phyloP scores from a whole-genome alignment of 129 eudicot species.

The Cynara cardunculus region DNA sequence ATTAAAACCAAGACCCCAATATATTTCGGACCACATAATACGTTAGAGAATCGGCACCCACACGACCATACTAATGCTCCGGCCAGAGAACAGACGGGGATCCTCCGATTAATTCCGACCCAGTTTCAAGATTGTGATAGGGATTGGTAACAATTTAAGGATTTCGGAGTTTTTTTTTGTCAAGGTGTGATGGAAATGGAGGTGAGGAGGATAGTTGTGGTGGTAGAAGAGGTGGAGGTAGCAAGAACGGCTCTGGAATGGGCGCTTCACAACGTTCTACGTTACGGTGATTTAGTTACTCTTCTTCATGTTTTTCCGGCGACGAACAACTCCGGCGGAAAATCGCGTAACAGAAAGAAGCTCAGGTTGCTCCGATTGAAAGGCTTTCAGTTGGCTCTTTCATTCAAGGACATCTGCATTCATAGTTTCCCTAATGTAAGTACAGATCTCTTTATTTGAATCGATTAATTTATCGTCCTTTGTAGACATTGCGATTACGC shows the following conservation, averaged over 20 bases:
- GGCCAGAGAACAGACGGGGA: neutral
- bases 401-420: slow-evolving; percentile 71
- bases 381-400: slow-evolving; percentile 85
- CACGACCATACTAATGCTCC: neutral
- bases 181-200: slow-evolving; percentile 43
- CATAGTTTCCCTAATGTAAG: slow-evolving; percentile 64
- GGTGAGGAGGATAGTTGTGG: slow-evolving; percentile 61
- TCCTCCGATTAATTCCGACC: slow-evolving; percentile 4
- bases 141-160: neutral
- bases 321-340: slow-evolving; percentile 11
- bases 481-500: neutral
- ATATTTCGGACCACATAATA: slow-evolving; percentile 8
- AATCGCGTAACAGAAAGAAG: slow-evolving; percentile 62
- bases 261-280: slow-evolving; percentile 76
- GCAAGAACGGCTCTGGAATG: slow-evolving; percentile 74
- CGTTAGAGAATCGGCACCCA: slow-evolving; percentile 13
- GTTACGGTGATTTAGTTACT: slow-evolving; percentile 70
- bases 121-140: neutral
- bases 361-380: slow-evolving; percentile 57
- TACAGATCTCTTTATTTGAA: neutral
- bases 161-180: neutral
- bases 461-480: neutral
- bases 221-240: slow-evolving; percentile 78
- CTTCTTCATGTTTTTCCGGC: slow-evolving; percentile 73
- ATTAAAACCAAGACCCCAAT: slow-evolving; percentile 2